Conservation (phyloP, 2,329 filamentous ascomycete genomes). For the Venturia nashicola region DNA sequence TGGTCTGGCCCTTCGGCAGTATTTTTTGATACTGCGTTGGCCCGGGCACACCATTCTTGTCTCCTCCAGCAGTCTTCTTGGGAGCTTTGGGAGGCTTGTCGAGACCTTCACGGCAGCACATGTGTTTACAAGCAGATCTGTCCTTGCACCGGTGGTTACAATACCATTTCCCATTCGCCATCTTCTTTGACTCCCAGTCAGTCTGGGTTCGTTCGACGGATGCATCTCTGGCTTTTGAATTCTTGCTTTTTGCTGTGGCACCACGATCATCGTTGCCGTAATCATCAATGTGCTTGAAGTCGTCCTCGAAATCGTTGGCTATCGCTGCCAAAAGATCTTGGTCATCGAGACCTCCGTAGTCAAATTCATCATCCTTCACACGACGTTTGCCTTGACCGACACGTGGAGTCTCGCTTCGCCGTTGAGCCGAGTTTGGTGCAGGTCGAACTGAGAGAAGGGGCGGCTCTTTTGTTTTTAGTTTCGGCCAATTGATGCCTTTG, state of each 20-base stretch:
- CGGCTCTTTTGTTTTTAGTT: constrained; percentile 5
- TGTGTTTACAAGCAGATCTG: constrained; percentile 52
- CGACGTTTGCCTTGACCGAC: neutral
- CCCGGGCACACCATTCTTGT: neutral
- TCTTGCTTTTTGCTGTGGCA: constrained; percentile 10
- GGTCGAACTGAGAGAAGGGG: neutral
- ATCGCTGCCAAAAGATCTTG: constrained; percentile 37
- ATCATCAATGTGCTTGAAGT: constrained; percentile 42
- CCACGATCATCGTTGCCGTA: constrained; percentile 13
- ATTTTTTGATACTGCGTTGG: neutral
- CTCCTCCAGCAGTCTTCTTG: constrained; percentile 22
- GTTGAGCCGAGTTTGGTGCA: constrained; percentile 19
- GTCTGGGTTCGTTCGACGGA: neutral
- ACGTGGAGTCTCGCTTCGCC: constrained; percentile 14
- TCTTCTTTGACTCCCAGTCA: constrained; percentile 32
- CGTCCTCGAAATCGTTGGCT: constrained; percentile 16
- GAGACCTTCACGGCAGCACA: constrained; percentile 59
- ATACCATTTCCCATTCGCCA: constrained; percentile 60
- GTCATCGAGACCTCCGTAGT: constrained; percentile 40
- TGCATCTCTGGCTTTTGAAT: constrained; percentile 10
- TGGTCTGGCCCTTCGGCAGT: constrained; percentile 3
- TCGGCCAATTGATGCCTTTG: constrained; percentile 28
- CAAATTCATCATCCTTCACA: constrained; percentile 35
- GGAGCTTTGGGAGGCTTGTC: constrained; percentile 46
- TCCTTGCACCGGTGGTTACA: constrained; percentile 62